Evolutionary conservation across 208 protist species (phyloP).

Genomic region (Acanthamoeba quina): DNA sequence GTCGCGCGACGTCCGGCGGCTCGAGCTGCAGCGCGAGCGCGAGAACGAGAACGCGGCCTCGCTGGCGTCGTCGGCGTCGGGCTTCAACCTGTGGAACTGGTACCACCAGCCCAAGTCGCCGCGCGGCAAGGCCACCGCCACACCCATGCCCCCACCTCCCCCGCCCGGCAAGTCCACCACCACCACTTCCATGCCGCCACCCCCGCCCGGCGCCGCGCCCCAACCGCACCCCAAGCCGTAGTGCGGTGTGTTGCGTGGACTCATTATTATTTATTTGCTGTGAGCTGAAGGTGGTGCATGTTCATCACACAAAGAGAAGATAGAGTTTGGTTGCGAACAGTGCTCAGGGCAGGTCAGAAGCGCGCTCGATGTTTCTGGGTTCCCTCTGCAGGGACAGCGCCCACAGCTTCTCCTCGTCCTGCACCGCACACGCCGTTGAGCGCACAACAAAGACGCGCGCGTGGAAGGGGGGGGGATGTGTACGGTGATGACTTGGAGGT

Average conservation of each 20-base stretch:
- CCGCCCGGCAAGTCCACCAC: background rate
- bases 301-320: no score
- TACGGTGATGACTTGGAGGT: slow-evolving; percentile 49
- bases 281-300: no score
- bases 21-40: slow-evolving; percentile 1
- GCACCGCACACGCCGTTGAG: no score
- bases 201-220: no score
- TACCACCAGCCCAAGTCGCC: slow-evolving; percentile 37
- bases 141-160: background rate
- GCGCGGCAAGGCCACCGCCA: slow-evolving; percentile 17
- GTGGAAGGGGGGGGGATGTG: background rate
- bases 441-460: no score
- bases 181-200: no score
- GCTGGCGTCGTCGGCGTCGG: background rate
- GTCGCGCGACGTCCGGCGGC: slow-evolving; percentile 28
- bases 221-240: background rate
- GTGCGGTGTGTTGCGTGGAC: background rate
- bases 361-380: slow-evolving; percentile 8
- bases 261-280: background rate
- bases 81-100: slow-evolving; percentile 38
- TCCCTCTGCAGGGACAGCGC: slow-evolving; percentile 26
- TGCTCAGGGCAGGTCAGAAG: slow-evolving; percentile 53
- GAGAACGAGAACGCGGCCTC: background rate
- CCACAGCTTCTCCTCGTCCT: slow-evolving; percentile 57
- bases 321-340: no score